phyloP scores from a whole-genome alignment of 139 green algal species.

The Chlorella sp. region DNA sequence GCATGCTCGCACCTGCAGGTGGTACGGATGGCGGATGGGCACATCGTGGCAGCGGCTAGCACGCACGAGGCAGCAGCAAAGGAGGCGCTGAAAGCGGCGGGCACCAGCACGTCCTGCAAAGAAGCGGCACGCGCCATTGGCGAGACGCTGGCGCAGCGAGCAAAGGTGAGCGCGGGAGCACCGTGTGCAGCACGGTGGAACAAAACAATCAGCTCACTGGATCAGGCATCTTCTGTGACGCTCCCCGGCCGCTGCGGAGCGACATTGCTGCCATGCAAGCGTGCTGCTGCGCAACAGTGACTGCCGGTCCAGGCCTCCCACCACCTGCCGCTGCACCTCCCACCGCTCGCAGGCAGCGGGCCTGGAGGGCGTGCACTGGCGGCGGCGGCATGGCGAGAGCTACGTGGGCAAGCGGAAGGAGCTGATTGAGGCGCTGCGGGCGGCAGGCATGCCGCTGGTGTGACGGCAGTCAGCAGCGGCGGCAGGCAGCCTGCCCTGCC shows the following conservation, averaged over 20 bases:
- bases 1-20: constrained; percentile 33
- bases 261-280: too few relatives aligned
- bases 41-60: constrained; percentile 51
- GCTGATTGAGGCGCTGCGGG: constrained; percentile 42
- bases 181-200: too few relatives aligned
- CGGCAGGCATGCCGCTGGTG: constrained; percentile 45
- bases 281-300: too few relatives aligned
- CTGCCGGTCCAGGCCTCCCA: too few relatives aligned
- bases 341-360: not conserved
- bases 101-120: not conserved
- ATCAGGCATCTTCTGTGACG: too few relatives aligned
- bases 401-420: constrained; percentile 57
- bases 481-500: not conserved
- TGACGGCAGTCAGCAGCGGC: not conserved
- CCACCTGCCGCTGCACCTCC: too few relatives aligned
- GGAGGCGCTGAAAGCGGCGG: not conserved
- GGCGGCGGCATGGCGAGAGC: constrained; percentile 47
- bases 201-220: too few relatives aligned
- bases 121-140: constrained; percentile 32
- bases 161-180: too few relatives aligned
- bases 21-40: constrained; percentile 31
- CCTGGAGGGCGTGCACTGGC: constrained; percentile 52
- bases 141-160: constrained; percentile 50
- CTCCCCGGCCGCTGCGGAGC: too few relatives aligned
- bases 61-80: not conserved